phyloP scores from a whole-genome alignment of 495 filamentous ascomycete species.

The Lasiosphaeria hispida region DNA sequence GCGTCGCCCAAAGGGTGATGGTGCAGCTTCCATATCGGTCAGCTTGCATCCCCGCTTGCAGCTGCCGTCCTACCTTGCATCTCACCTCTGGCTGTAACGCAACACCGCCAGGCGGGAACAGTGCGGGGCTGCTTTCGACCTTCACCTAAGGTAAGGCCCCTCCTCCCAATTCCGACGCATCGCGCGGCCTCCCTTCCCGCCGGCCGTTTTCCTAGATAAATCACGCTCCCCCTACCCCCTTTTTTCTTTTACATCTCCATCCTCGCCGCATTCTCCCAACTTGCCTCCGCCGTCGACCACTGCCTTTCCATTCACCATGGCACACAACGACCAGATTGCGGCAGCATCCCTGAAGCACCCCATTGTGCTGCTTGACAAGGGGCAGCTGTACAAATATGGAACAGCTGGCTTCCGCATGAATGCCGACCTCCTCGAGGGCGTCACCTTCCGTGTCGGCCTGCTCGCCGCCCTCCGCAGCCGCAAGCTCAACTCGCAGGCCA shows the following conservation, averaged over 20 bases:
- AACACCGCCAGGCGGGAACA: not conserved
- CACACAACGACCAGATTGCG: slow-evolving; percentile 45
- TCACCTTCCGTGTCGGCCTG: slow-evolving; percentile 86
- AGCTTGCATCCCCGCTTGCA: not conserved
- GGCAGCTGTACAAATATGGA: slow-evolving; percentile 80
- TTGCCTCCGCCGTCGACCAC: slow-evolving; percentile 6
- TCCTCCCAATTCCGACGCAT: slow-evolving; percentile 3
- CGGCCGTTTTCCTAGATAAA: not conserved
- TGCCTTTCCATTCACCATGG: slow-evolving; percentile 13
- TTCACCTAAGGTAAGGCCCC: slow-evolving; percentile 7
- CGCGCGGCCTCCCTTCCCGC: not conserved
- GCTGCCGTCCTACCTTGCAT: not conserved
- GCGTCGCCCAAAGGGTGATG: slow-evolving; percentile 1
- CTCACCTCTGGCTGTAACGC: not conserved
- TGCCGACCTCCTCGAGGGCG: slow-evolving; percentile 73
- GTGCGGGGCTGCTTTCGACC: slow-evolving; percentile 15
- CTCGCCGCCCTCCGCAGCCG: slow-evolving; percentile 87
- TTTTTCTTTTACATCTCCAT: not conserved
- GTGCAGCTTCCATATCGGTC: not conserved
- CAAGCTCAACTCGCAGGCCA: slow-evolving; percentile 81
- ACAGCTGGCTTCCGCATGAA: slow-evolving; percentile 77
- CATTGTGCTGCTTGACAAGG: slow-evolving; percentile 59
- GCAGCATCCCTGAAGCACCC: slow-evolving; percentile 65
- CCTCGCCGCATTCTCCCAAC: not conserved
- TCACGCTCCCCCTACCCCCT: not conserved